Evolutionary conservation across 345 rosid species (phyloP).

Genomic region (Pistacia vera): DNA sequence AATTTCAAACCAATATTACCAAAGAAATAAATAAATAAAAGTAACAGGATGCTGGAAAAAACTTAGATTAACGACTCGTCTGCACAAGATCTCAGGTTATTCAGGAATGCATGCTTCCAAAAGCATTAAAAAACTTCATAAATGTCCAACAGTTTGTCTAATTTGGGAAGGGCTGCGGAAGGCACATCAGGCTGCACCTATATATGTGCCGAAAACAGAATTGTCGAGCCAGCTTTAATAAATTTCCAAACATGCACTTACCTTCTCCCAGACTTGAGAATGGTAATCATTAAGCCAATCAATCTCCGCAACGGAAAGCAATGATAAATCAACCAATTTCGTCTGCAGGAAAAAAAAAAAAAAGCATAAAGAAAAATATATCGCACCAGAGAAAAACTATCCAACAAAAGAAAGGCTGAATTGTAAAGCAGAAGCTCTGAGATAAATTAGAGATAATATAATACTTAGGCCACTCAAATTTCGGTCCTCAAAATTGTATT

Average conservation of each 20-base stretch:
- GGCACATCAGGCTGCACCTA: no score
- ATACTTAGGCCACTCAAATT: no score
- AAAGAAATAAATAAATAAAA: no score
- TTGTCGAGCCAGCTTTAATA: not conserved
- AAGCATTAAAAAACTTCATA: no score
- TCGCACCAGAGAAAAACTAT: not conserved
- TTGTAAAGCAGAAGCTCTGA: not conserved
- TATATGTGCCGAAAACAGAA: not conserved
- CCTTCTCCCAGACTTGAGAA: slow-evolving; percentile 93
- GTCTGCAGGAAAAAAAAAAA: slow-evolving; percentile 45
- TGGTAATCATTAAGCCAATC: slow-evolving; percentile 88
- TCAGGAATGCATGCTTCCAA: no score
- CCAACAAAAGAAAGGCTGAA: not conserved
- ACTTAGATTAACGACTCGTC: no score
- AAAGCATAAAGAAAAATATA: slow-evolving; percentile 6
- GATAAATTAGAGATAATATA: not conserved
- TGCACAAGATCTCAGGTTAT: no score
- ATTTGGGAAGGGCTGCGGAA: no score
- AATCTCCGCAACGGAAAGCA: slow-evolving; percentile 63
- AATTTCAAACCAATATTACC: no score
- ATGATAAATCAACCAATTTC: slow-evolving; percentile 66
- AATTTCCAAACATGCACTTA: slow-evolving; percentile 18
- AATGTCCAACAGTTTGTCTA: no score
- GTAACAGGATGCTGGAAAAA: no score
- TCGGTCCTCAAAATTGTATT: no score